Base-by-base conservation (phyloP, 257 asterid genomes). In the Cruciata laevipes region DNA sequence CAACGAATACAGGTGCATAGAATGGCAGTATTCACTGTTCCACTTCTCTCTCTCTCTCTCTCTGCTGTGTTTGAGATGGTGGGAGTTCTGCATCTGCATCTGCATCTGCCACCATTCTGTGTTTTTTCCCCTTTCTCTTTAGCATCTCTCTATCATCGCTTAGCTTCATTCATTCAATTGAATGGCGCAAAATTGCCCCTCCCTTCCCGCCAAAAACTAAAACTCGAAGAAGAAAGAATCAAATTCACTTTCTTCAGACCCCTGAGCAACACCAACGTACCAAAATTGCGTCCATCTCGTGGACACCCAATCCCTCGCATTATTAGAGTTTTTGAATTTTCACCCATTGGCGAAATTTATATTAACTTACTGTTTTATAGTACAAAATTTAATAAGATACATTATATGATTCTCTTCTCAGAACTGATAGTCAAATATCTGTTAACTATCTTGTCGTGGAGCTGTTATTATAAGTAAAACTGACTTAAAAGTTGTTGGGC, bases 1-100 rank as follows among this genome's bases (percentile, higher is more conserved):
- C 85, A 81, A 77, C 74, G 24, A 35, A 12, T 20, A 18, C 58
- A 64, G 13, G 23, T 56, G 68, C 68, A 64, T 40, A 23, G 27
- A 38, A 21, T 63, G 67, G 5, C 67, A 63, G 67, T 63, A 38
- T 40, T 17, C 61, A 49, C 61, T 51, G 37, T 66, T 49, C 30
- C 42, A 16, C 13, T 47, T 38, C 67, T 47, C 68, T 47, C 25
- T 49, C 30, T 27, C 9, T 7, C 31, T 38, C 67, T 47, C 68
- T 47, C 25, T 20, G 27, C 66, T 17, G 37, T 5, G 32, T 67
- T 42, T 42, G 51, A 42, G 32, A 47, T 16, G 55, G 55, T 47
- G 55, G 53, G 53, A 44, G 53, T n/a, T 33, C 49, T 40, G 49
- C 56, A 6, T 35, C 40, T 37, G 40, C 40, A 7, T 37, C 40